Conservation (phyloP, 139 green algal species). For the Mesostigma viride region DNA sequence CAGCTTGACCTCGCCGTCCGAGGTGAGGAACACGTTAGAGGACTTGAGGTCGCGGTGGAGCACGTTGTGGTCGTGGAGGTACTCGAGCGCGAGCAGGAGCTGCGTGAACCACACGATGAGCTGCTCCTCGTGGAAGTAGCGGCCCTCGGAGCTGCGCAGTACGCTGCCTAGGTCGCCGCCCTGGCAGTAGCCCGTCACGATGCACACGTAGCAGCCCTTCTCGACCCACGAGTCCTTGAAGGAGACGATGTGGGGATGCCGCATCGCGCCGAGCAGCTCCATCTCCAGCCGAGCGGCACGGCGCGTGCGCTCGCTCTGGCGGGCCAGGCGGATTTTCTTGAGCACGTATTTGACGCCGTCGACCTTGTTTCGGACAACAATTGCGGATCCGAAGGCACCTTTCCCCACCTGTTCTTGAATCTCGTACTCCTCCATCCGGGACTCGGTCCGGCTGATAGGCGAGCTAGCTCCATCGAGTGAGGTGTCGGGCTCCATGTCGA, state of each 20-base stretch:
- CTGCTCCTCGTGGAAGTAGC: constrained; percentile 15
- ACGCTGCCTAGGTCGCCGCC: constrained; percentile 18
- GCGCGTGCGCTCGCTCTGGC: neutral
- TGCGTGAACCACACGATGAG: constrained; percentile 26
- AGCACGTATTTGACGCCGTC: constrained; percentile 20
- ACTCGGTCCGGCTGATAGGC: too few species aligned
- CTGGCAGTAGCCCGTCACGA: constrained; percentile 19
- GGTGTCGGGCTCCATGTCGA: too few species aligned
- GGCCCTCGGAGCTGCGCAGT: neutral
- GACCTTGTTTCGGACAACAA: neutral
- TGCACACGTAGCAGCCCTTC: constrained; percentile 8
- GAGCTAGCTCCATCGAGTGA: too few species aligned
- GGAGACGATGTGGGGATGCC: constrained; percentile 19
- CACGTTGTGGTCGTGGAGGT: constrained; percentile 23
- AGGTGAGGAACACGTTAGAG: constrained; percentile 11
- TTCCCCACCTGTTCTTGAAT: constrained; percentile 10
- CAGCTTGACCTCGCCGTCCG: neutral
- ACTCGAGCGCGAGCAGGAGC: constrained; percentile 21
- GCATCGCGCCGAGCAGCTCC: constrained; percentile 4
- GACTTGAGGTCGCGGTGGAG: constrained; percentile 25
- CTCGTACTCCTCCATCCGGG: constrained; percentile 16
- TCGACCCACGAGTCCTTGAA: constrained; percentile 25
- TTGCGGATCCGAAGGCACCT: constrained; percentile 16
- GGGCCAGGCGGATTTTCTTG: constrained; percentile 22
- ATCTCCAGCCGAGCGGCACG: constrained; percentile 19